Conservation (phyloP, 2,329 filamentous ascomycete species). For the Aspergillus sojae region DNA sequence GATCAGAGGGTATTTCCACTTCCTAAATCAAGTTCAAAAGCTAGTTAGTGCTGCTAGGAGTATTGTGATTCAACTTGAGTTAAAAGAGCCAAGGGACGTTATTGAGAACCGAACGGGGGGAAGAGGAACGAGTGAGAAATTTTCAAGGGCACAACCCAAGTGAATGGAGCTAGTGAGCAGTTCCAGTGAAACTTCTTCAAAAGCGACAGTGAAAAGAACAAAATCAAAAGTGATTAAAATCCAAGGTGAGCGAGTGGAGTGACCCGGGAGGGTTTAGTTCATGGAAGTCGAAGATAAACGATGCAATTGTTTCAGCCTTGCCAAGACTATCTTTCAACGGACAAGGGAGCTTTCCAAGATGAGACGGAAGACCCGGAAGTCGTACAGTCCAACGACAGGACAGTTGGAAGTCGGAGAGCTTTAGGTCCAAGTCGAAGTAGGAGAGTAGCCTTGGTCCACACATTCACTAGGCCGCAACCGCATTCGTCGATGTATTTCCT, state of each 20-base stretch:
- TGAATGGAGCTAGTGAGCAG: background rate
- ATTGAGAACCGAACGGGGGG: background rate
- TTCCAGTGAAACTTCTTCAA: background rate
- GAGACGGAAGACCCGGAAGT: conserved; percentile 1
- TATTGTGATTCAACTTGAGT: background rate
- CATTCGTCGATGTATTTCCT: conserved; percentile 20
- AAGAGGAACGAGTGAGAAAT: background rate
- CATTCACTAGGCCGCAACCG: conserved; percentile 14
- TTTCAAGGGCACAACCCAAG: background rate
- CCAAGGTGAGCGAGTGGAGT: background rate
- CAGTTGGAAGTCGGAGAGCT: background rate
- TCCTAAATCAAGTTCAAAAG: conserved; percentile 17
- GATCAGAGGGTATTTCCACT: conserved; percentile 32
- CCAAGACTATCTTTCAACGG: conserved; percentile 13
- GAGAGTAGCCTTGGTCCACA: conserved; percentile 2
- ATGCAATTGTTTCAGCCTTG: conserved; percentile 13
- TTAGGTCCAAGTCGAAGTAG: background rate
- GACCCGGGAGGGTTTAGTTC: background rate
- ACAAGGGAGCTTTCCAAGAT: background rate
- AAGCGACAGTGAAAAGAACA: background rate
- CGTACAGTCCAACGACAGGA: background rate
- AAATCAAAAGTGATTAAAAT: background rate
- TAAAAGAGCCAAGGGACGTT: background rate
- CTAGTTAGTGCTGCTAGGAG: conserved; percentile 14
- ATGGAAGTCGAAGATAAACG: background rate